Percentiles rank a stretch among this genome's conserved stretches.
phyloP scores from a whole-genome alignment of 495 filamentous ascomycete species.

The Friedmanniomyces endolithicus region DNA sequence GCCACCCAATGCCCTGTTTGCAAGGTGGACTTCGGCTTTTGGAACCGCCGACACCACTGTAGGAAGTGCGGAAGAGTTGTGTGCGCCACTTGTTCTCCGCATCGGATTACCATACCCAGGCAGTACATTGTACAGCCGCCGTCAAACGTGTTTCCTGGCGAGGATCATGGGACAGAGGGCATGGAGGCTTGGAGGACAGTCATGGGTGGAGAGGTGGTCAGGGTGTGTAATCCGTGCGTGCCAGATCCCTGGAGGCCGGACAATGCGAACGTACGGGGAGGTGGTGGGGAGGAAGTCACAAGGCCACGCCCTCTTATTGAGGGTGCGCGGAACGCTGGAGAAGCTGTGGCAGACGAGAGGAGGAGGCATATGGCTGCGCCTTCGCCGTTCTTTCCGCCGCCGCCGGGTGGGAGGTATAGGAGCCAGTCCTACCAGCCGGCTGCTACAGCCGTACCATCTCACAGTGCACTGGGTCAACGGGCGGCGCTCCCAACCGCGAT shows the following conservation, averaged over 20 bases:
- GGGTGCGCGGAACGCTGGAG: slow-evolving; percentile 33
- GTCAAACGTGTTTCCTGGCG: not conserved
- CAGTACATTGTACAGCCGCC: slow-evolving; percentile 87
- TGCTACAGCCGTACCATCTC: not conserved
- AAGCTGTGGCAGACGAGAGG: not conserved
- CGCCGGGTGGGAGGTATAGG: not conserved
- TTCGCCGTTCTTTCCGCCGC: not conserved
- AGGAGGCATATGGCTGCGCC: slow-evolving; percentile 1
- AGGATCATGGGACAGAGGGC: not conserved
- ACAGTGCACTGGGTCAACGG: not conserved
- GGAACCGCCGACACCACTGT: slow-evolving; percentile 85
- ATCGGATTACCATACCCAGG: slow-evolving; percentile 85
- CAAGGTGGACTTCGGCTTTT: slow-evolving; percentile 62
- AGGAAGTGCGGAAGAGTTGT: slow-evolving; percentile 93
- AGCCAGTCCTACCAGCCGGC: slow-evolving; percentile 12
- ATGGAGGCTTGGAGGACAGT: slow-evolving; percentile 20
- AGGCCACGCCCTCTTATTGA: slow-evolving; percentile 24
- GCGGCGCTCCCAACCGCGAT: not conserved
- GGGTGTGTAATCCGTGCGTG: slow-evolving; percentile 89
- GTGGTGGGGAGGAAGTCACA: not conserved
- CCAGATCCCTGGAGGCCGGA: slow-evolving; percentile 54
- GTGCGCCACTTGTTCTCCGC: slow-evolving; percentile 80
- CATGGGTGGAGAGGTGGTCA: slow-evolving; percentile 72
- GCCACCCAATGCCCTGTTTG: slow-evolving; percentile 76
- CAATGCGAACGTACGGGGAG: not conserved